A percentile compares a stretch with the other conserved stretches of the same genome.
Conservation (phyloP, 192 early-diverging fungal species). For the Jimgerdemannia flammicorona region DNA sequence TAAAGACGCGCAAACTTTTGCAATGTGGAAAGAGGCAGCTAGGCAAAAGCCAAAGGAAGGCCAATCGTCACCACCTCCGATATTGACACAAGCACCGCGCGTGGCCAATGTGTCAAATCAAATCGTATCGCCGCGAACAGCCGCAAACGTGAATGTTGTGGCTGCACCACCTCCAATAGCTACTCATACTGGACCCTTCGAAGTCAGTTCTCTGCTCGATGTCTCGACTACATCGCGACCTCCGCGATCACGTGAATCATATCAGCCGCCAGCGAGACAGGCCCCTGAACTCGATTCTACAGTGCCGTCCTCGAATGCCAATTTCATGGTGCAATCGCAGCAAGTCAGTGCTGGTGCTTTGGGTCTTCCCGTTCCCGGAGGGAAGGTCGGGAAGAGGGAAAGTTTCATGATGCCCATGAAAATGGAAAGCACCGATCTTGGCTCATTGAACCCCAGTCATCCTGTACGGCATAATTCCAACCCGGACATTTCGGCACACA, state of each 20-base stretch:
- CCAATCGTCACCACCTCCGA: background rate
- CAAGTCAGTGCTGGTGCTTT: background rate
- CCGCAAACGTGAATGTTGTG: background rate
- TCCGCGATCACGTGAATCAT: background rate
- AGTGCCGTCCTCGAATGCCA: background rate
- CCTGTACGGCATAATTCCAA: background rate
- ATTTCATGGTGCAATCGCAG: background rate
- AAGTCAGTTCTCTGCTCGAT: background rate
- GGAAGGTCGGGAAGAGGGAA: background rate
- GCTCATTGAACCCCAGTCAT: background rate
- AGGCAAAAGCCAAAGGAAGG: background rate
- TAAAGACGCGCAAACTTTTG: conserved; percentile 15
- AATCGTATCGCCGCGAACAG: background rate
- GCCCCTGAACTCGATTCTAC: background rate
- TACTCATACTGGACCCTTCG: background rate
- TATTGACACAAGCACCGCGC: conserved; percentile 4
- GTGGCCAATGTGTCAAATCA: conserved; percentile 5
- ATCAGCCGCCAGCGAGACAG: background rate
- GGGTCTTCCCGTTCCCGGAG: background rate
- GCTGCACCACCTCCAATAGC: background rate
- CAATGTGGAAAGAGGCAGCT: conserved; percentile 1
- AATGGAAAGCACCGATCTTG: background rate
- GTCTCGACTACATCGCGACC: background rate
- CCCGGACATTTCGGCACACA: conserved; percentile 3
- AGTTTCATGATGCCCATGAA: conserved; percentile 1